Conservation (phyloP, 495 filamentous ascomycete genomes). For the Parathielavia appendiculata region DNA sequence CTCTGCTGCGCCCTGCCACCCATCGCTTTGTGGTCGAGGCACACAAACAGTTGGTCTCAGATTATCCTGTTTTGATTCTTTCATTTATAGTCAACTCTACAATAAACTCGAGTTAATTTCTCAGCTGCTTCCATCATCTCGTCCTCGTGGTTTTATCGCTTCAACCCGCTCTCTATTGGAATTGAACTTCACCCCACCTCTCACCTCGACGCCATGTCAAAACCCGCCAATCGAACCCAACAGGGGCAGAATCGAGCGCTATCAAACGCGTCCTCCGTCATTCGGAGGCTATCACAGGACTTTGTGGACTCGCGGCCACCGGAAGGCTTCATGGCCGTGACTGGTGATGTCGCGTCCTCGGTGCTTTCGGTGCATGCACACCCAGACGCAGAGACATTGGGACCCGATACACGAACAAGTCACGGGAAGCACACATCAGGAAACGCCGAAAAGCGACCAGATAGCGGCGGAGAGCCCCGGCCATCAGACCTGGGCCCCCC, state of each 20-base stretch:
- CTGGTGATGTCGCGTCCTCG: constrained; percentile 36
- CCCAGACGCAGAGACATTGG: background rate
- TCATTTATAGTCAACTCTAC: too few relatives aligned
- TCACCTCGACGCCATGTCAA: background rate
- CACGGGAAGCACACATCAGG: too few relatives aligned
- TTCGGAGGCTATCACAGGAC: constrained; percentile 42
- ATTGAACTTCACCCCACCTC: too few relatives aligned
- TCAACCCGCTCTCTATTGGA: too few relatives aligned
- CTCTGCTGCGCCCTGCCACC: too few relatives aligned
- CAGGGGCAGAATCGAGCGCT: constrained; percentile 14
- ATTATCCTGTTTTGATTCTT: too few relatives aligned
- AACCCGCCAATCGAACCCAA: too few relatives aligned
- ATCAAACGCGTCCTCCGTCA: constrained; percentile 28
- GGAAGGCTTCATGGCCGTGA: constrained; percentile 51
- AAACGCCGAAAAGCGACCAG: background rate
- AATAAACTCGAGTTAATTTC: too few relatives aligned
- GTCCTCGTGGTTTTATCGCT: too few relatives aligned
- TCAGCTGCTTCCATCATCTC: too few relatives aligned
- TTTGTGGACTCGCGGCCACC: constrained; percentile 47
- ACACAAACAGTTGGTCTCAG: too few relatives aligned
- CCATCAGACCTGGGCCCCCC: background rate
- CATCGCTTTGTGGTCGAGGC: too few relatives aligned
- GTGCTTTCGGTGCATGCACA: constrained; percentile 10
- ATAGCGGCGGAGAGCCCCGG: background rate
- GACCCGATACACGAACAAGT: background rate